Percentiles rank a stretch among this genome's conserved stretches.
Evolutionary conservation across 1,139 yeast genomes (phyloP).

Genomic region (Suhomyces wounanorum): DNA sequence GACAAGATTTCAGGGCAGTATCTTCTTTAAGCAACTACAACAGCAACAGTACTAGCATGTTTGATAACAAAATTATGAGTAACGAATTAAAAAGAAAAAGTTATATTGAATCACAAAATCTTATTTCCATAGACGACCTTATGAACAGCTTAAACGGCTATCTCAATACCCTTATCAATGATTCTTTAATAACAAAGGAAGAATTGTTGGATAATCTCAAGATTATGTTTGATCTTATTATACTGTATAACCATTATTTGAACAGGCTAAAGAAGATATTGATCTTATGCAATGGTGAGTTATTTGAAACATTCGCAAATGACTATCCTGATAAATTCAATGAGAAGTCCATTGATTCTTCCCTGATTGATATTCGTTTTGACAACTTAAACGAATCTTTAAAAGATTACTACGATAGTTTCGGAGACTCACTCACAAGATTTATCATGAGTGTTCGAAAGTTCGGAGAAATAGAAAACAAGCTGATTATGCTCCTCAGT

Average conservation of each 20-base stretch:
- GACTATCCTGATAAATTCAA: conserved; percentile 45
- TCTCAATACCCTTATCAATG: conserved; percentile 65
- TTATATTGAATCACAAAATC: conserved; percentile 6
- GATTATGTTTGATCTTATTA: conserved; percentile 46
- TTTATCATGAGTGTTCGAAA: conserved; percentile 57
- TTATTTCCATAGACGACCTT: conserved; percentile 53
- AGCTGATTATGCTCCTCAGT: conserved; percentile 53
- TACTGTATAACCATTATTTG: conserved; percentile 58
- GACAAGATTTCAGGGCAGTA: not conserved
- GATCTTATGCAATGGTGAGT: conserved; percentile 50
- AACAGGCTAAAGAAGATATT: conserved; percentile 57
- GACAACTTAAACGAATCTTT: conserved; percentile 51
- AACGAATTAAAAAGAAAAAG: conserved; percentile 8
- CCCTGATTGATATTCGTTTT: conserved; percentile 43
- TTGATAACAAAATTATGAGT: conserved; percentile 31
- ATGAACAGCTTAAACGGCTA: conserved; percentile 55
- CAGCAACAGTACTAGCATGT: conserved; percentile 33
- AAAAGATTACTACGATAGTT: conserved; percentile 53
- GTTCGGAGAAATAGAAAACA: conserved; percentile 66
- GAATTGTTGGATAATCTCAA: conserved; percentile 53
- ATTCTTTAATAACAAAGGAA: conserved; percentile 66
- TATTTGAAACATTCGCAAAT: conserved; percentile 41
- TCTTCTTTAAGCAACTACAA: conserved; percentile 21
- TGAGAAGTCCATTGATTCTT: conserved; percentile 37
- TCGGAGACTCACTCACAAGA: conserved; percentile 55